Evolutionary conservation across 441 rosid genomes (phyloP), one percentile per base, ranked within the genome.

Genomic region (Theobroma grandiflorum): DNA sequence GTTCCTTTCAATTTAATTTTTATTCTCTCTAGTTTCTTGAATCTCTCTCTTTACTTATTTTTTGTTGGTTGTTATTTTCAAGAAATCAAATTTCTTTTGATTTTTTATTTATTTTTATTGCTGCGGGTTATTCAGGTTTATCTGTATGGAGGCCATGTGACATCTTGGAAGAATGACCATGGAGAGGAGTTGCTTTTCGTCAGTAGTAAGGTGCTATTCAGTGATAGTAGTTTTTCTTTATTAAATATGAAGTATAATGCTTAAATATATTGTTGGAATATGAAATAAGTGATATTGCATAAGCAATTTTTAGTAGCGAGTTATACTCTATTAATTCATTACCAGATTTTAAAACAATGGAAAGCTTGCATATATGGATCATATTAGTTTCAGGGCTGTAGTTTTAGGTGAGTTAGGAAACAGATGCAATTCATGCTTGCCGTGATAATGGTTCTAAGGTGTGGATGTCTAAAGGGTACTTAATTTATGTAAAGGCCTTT

Each of bases 101-200:
- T 5, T 45, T 9, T 16, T 1, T 33, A 59, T 62, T 63, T 74
- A 59, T 15, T 71, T 35, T 2, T 55, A 35, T 66, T 15, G 49
- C 55, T 35, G 20, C n/a, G 31, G 10, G 62, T 78, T 79, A 59
- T 82, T 61, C 82, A 92, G 94, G 88, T 92, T n/a, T 91, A 89
- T 84, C 78, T 91, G 85, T 91, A 90, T 67, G 94, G 94, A 4
- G 93, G 89, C 67, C 92, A 91, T 55, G 92, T 92, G 78, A 91
- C 93, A 66, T 91, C 96, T 75, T 92, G 96, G 96, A 91, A 88
- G 87, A 92, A 92, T 83, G 90, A 88, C 66, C 88, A 86, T 57
- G 90, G 91, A 64, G 94, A 90, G 74, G 96, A 92, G 84, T 81
- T 91, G 78, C 92, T 92, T 83, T 84, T 90, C 82, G 88, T 91